Base-by-base conservation (phyloP, 495 filamentous ascomycete species). In the Cudoniella acicularis region DNA sequence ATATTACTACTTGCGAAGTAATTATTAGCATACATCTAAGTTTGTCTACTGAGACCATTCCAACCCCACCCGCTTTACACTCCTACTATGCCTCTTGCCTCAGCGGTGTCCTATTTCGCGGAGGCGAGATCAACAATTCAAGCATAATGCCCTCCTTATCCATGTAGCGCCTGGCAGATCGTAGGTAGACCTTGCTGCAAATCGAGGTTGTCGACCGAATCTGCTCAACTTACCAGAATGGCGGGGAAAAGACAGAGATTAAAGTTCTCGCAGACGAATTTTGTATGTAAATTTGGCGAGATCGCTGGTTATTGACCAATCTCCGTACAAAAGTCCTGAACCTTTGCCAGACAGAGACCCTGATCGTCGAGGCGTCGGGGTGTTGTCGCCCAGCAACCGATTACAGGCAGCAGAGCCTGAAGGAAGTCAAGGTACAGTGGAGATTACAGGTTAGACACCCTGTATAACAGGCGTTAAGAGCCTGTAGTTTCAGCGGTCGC, bases 41-140 rank as follows among this genome's bases (percentile, higher is more conserved):
- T 52, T 52, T 52, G 49, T 52, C 49, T 52, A 52, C 49, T 52
- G 49, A 52, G 49, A 26, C 49, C 49, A 52, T 52, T 52, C 49
- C 21, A 52, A 22, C 49, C 49, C 49, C 49, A 52, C 25, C 49
- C 49, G 49, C 49, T 52, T 52, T 52, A 52, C 13, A 21, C 49
- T 52, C 49, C 49, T 52, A 52, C 30, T 36, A 36, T 36, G 30
- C 30, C 30, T 36, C 30, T 48, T 48, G 45, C 45, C 45, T 48
- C 45, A 48, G 45, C 45, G 45, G 45, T 48, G 45, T 6, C 45
- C 45, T 48, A 48, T 48, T 48, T 48, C 45, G 21, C 45, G 45
- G 45, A 48, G 45, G 45, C 45, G 45, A 48, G 45, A 48, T 48
- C 45, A 18, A 18, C 45, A 48, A 48, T 36, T 36, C 30, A 36